phyloP scores from a whole-genome alignment of 2,329 filamentous ascomycete species.

The Tolypocladium capitatum region DNA sequence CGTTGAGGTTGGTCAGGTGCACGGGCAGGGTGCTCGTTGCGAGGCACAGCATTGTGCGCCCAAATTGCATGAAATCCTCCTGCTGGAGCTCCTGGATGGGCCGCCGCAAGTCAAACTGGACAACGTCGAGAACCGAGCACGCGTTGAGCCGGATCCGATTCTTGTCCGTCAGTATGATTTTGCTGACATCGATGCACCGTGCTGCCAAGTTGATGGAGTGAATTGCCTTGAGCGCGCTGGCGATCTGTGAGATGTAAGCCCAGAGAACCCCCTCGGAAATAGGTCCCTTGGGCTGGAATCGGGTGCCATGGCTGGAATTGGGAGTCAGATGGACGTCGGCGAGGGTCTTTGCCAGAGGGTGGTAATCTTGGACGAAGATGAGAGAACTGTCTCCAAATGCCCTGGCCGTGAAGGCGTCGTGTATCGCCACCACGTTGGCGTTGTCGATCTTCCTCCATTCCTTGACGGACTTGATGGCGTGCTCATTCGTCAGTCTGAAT shows the following conservation, averaged over 20 bases:
- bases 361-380: constrained; percentile 87
- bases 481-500: constrained; percentile 78
- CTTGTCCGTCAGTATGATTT: constrained; percentile 81
- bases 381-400: constrained; percentile 91
- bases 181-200: constrained; percentile 72
- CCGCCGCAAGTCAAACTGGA: constrained; percentile 62
- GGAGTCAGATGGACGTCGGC: constrained; percentile 61
- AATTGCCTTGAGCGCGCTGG: constrained; percentile 75
- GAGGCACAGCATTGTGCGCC: constrained; percentile 70
- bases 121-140: constrained; percentile 80
- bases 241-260: constrained; percentile 85
- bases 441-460: constrained; percentile 80
- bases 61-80: constrained; percentile 76
- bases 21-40: constrained; percentile 51
- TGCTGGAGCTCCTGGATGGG: constrained; percentile 67
- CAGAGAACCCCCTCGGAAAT: constrained; percentile 68
- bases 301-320: constrained; percentile 25
- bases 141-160: constrained; percentile 79
- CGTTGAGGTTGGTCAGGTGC: constrained; percentile 47
- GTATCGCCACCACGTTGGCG: constrained; percentile 69
- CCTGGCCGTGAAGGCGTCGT: constrained; percentile 86
- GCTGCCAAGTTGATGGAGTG: constrained; percentile 73
- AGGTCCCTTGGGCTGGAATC: constrained; percentile 29
- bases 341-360: constrained; percentile 80
- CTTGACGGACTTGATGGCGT: constrained; percentile 73